A percentile compares a stretch with the other conserved stretches of the same genome.
phyloP scores from a whole-genome alignment of 768 basidiomycete genomes.

The Russula virescens region DNA sequence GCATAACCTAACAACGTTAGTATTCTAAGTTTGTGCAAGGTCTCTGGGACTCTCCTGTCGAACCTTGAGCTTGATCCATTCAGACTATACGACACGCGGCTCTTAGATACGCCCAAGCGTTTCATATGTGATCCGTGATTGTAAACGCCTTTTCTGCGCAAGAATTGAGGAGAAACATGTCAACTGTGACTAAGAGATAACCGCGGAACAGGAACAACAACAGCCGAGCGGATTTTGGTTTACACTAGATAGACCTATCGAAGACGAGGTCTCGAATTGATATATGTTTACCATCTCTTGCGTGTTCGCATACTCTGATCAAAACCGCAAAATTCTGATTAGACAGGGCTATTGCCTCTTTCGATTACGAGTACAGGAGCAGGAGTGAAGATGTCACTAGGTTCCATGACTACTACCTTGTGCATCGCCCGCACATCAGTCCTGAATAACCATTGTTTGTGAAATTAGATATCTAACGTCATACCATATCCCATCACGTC shows the following conservation, averaged over 20 bases:
- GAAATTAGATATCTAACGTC: no score
- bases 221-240: constrained; percentile 43
- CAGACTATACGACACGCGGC: constrained; percentile 67
- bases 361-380: constrained; percentile 84
- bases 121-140: constrained; percentile 71
- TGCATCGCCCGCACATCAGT: constrained; percentile 76
- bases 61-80: constrained; percentile 97
- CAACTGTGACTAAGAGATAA: constrained; percentile 34
- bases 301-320: constrained; percentile 85
- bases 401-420: constrained; percentile 77
- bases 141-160: constrained; percentile 26
- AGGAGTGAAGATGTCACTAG: constrained; percentile 64
- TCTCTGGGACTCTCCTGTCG: constrained; percentile 74
- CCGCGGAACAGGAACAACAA: constrained; percentile 28
- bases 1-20: constrained; percentile 36
- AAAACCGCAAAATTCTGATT: constrained; percentile 81
- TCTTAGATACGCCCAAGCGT: constrained; percentile 86
- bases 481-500: constrained; percentile 47
- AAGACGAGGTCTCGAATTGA: constrained; percentile 82
- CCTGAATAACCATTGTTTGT: no score
- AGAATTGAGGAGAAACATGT: constrained; percentile 33
- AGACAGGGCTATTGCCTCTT: constrained; percentile 90
- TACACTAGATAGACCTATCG: constrained; percentile 75
- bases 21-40: constrained; percentile 31
- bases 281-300: constrained; percentile 80